These are phyloP conservation scores for Rhinocladiella mackenziei DNA, from an alignment of 2,329 filamentous ascomycete species.

Conservation along the genomic window DNA sequence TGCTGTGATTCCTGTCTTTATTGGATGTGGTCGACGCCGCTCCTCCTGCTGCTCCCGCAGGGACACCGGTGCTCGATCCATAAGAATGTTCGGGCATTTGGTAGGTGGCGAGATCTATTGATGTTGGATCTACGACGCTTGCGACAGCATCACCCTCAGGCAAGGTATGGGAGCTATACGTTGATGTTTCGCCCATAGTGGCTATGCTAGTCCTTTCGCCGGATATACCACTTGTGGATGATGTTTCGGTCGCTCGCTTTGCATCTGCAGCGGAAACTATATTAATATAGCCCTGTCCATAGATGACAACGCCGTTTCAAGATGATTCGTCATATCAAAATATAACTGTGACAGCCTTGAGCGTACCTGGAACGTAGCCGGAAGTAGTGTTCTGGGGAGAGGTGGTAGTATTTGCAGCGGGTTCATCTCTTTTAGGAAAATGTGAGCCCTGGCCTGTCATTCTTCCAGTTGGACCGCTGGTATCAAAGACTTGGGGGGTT, in stretches of 20 bases:
- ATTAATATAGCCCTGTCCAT: neutral
- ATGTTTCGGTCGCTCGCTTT: neutral
- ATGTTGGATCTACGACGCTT: slow-evolving; percentile 22
- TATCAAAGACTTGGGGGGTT: neutral
- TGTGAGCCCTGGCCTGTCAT: slow-evolving; percentile 27
- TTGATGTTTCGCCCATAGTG: slow-evolving; percentile 26
- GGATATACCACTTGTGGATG: neutral
- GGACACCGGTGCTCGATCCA: slow-evolving; percentile 15
- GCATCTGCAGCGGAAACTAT: slow-evolving; percentile 2
- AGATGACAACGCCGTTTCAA: too few species aligned
- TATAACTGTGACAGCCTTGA: too few species aligned
- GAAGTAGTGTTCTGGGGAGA: neutral
- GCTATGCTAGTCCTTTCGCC: slow-evolving; percentile 12
- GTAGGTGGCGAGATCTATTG: slow-evolving; percentile 26
- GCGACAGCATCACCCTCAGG: slow-evolving; percentile 20
- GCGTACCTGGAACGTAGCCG: slow-evolving; percentile 4
- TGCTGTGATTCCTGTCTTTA: slow-evolving; percentile 15
- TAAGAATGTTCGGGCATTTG: slow-evolving; percentile 24
- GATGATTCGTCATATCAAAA: too few species aligned
- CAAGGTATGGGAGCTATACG: slow-evolving; percentile 23
- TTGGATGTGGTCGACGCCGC: slow-evolving; percentile 19
- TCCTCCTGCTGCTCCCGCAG: slow-evolving; percentile 13
- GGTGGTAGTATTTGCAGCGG: neutral
- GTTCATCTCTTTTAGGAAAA: slow-evolving; percentile 15
- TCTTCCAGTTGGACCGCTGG: slow-evolving; percentile 7